Evolutionary conservation across 164 flowering plant genomes (phyloP).

Genomic region (Sextonia rubra): DNA sequence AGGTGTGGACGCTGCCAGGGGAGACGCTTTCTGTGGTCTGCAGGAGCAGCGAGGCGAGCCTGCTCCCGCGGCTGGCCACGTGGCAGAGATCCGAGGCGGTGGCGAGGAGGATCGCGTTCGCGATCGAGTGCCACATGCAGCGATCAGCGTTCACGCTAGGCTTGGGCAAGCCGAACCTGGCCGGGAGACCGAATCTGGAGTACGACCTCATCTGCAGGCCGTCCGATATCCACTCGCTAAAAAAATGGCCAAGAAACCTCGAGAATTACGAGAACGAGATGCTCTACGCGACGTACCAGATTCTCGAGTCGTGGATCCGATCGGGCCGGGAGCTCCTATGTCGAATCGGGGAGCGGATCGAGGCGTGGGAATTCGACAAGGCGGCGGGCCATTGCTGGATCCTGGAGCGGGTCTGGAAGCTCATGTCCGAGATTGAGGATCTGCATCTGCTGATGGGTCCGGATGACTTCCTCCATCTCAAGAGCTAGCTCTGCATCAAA

Average conservation of each 20-base stretch:
- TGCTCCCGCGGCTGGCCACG: conserved; percentile 73
- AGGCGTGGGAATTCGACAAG: conserved; percentile 20
- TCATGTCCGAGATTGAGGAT: conserved; percentile 55
- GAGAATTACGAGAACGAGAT: too few relatives aligned
- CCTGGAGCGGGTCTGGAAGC: conserved; percentile 66
- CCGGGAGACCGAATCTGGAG: conserved; percentile 63
- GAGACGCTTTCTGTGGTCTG: too few relatives aligned
- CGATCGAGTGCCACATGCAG: conserved; percentile 73
- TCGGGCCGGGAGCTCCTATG: conserved; percentile 34
- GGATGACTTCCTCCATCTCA: conserved; percentile 66
- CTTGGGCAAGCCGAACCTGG: conserved; percentile 76
- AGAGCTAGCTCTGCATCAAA: conserved; percentile 49
- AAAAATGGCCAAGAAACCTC: conserved; percentile 34
- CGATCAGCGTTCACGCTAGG: conserved; percentile 78
- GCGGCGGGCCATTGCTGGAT: conserved; percentile 61
- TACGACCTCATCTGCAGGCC: conserved; percentile 82
- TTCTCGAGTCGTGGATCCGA: conserved; percentile 66
- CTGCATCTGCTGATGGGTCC: conserved; percentile 94
- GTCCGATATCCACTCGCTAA: conserved; percentile 53
- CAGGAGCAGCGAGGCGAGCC: conserved; percentile 70
- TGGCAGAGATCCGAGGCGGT: conserved; percentile 67
- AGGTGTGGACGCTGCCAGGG: too few relatives aligned
- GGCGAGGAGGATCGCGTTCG: conserved; percentile 51
- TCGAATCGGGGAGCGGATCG: conserved; percentile 37
- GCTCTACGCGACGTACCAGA: conserved; percentile 71